Evolutionary conservation across 306 rosid genomes (phyloP).

Genomic region (Pueraria montana): DNA sequence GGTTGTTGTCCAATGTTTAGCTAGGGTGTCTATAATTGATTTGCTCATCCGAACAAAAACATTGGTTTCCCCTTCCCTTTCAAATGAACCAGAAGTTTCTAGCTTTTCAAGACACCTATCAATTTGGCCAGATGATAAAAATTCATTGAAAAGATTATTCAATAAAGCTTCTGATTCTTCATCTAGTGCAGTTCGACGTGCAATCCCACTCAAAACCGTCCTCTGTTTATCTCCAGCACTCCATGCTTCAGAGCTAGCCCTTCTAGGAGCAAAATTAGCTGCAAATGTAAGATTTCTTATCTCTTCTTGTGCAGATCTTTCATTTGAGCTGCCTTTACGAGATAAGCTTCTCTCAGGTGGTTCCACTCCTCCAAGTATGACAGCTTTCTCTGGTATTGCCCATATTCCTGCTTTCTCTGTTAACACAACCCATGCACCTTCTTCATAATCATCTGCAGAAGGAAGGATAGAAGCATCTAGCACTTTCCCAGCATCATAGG

Average conservation of each 20-base stretch:
- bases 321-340: conserved; percentile 96
- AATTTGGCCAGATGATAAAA: conserved; percentile 81
- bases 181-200: conserved; percentile 79
- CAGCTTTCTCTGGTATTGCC: conserved; percentile 99
- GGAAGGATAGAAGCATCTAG: conserved; percentile 96
- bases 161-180: conserved; percentile 95
- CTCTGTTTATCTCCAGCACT: conserved; percentile 79
- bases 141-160: conserved; percentile 80
- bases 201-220: conserved; percentile 63
- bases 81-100: conserved; percentile 83
- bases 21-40: conserved; percentile 92
- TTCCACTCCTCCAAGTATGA: conserved; percentile 93
- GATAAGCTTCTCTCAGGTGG: conserved; percentile 98
- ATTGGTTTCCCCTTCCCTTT: conserved; percentile 92
- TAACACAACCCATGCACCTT: conserved; percentile 95
- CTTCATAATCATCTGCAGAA: conserved; percentile 80
- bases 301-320: conserved; percentile 90
- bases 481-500: conserved; percentile 98
- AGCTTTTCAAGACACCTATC: conserved; percentile 82
- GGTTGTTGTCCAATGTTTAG: conserved; percentile 99
- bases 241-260: conserved; percentile 88
- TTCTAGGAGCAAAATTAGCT: conserved; percentile 71
- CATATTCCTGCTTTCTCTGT: conserved; percentile 99
- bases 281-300: conserved; percentile 73
- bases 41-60: conserved; percentile 92